A percentile compares a stretch with the other conserved stretches of the same genome.
These are phyloP conservation scores for Diaporthe sp. DNA, from an alignment of 2,329 filamentous ascomycete genomes.

Conservation along the genomic window DNA sequence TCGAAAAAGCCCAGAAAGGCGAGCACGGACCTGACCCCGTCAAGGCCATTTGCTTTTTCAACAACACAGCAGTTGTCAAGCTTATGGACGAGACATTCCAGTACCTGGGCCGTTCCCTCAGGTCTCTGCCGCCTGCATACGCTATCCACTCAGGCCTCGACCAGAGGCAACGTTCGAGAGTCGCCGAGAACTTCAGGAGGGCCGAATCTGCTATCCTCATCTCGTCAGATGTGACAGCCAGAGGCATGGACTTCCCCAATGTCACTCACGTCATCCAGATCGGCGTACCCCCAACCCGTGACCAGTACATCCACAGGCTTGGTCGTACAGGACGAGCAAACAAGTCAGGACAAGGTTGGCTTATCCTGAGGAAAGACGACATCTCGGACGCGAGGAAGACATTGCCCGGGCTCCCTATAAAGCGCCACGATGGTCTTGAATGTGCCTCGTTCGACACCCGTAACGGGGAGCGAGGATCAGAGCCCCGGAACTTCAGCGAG, in stretches of 20 bases:
- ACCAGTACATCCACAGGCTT: conserved; percentile 82
- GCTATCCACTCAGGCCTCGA: conserved; percentile 85
- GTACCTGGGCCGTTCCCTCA: conserved; percentile 54
- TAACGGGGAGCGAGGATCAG: conserved; percentile 58
- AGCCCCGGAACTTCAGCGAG: conserved; percentile 60
- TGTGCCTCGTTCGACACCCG: conserved; percentile 66
- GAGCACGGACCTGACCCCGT: conserved; percentile 71
- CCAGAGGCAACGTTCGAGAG: conserved; percentile 77
- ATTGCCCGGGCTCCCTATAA: conserved; percentile 71
- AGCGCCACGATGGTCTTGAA: conserved; percentile 64
- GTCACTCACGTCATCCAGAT: conserved; percentile 86
- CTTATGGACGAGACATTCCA: conserved; percentile 70
- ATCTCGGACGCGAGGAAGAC: conserved; percentile 59
- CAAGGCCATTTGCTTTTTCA: conserved; percentile 96
- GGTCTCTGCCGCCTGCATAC: conserved; percentile 55
- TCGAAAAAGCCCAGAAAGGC: conserved; percentile 59
- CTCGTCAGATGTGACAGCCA: conserved; percentile 83
- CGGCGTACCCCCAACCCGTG: conserved; percentile 72
- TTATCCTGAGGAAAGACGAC: conserved; percentile 72
- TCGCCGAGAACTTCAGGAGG: conserved; percentile 78
- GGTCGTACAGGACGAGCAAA: conserved; percentile 83
- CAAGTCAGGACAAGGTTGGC: conserved; percentile 78
- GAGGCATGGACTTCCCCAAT: conserved; percentile 86
- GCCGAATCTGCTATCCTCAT: conserved; percentile 75
- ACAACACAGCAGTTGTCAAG: conserved; percentile 80